Evolutionary conservation across 1,284 basidiomycete genomes (phyloP).

Genomic region (Marasmius fiardii): DNA sequence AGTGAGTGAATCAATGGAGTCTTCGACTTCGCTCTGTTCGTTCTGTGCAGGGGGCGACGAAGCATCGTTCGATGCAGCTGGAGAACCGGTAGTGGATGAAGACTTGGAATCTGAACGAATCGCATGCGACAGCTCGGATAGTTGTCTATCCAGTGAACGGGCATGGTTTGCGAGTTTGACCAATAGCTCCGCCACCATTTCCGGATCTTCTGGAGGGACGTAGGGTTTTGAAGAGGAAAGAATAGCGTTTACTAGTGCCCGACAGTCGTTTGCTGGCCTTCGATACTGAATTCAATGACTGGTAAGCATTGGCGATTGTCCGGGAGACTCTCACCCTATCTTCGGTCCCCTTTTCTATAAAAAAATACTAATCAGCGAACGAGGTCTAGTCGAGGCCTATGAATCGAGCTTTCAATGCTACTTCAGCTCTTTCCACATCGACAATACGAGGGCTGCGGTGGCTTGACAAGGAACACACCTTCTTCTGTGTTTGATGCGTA

Average conservation of each 20-base stretch:
- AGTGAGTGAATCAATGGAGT: neutral
- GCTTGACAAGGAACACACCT: neutral
- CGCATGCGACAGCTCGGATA: neutral
- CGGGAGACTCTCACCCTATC: neutral
- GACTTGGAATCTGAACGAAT: neutral
- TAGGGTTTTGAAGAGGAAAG: constrained; percentile 6
- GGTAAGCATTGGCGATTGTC: too few relatives aligned
- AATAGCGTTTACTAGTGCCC: constrained; percentile 5
- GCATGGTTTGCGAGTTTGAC: constrained; percentile 8
- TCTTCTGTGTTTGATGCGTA: constrained; percentile 6
- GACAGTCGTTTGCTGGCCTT: too few relatives aligned
- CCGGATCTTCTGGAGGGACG: constrained; percentile 8
- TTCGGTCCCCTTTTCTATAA: neutral
- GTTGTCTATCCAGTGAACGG: constrained; percentile 1
- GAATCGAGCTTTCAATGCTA: neutral
- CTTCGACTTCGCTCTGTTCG: neutral
- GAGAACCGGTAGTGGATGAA: neutral
- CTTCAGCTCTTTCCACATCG: neutral
- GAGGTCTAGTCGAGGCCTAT: neutral
- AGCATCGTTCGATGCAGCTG: neutral
- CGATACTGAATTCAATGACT: too few relatives aligned
- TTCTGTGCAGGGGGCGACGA: neutral
- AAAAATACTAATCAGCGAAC: neutral
- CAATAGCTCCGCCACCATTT: constrained; percentile 4
- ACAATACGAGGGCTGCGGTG: neutral